Conservation (phyloP, 2,329 filamentous ascomycete genomes). For the Chaetomium globosum region DNA sequence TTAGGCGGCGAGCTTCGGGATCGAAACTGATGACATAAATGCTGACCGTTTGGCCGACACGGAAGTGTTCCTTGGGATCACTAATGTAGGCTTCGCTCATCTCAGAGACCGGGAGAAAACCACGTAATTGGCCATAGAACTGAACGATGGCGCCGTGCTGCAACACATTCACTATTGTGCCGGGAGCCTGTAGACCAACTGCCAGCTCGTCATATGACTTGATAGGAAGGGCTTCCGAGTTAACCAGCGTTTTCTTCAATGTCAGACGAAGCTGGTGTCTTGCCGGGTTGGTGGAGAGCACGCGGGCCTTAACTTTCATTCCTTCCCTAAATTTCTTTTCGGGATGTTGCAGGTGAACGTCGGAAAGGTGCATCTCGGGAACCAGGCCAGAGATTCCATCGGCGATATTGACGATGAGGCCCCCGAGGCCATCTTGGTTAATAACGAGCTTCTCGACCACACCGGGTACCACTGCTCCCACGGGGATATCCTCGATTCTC, state of each 20-base stretch:
- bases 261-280: constrained; percentile 84
- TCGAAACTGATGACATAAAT: constrained; percentile 86
- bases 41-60: constrained; percentile 84
- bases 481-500: constrained; percentile 82
- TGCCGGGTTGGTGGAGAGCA: constrained; percentile 75
- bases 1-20: constrained; percentile 68
- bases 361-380: constrained; percentile 83
- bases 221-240: constrained; percentile 81
- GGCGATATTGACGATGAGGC: constrained; percentile 79
- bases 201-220: constrained; percentile 73
- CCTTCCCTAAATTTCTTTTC: constrained; percentile 96
- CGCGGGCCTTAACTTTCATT: constrained; percentile 78
- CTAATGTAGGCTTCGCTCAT: constrained; percentile 98
- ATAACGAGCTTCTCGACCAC: constrained; percentile 83
- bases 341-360: constrained; percentile 83
- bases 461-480: constrained; percentile 79
- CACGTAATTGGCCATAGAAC: constrained; percentile 82
- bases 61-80: constrained; percentile 87
- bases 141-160: constrained; percentile 82
- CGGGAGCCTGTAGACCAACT: constrained; percentile 76
- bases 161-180: constrained; percentile 82
- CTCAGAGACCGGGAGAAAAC: constrained; percentile 88
- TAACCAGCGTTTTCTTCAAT: constrained; percentile 90
- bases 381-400: constrained; percentile 90
- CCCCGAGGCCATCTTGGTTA: constrained; percentile 74